These are phyloP conservation scores for Cryomyces minteri DNA, from an alignment of 495 filamentous ascomycete genomes.

Conservation along the genomic window DNA sequence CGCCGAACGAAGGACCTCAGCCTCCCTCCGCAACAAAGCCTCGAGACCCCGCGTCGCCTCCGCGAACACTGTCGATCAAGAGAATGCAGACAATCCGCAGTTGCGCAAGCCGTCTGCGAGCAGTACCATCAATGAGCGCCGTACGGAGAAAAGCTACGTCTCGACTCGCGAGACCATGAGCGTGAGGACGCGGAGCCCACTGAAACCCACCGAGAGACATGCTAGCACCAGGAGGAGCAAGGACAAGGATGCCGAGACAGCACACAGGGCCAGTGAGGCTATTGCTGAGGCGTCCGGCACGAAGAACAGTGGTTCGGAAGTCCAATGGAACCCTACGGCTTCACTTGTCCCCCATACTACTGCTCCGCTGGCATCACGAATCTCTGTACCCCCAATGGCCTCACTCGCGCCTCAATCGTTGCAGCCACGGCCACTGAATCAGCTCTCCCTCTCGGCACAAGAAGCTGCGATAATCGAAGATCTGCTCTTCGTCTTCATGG, in stretches of 20 bases:
- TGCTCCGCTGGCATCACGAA: constrained; percentile 69
- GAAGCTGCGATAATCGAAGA: constrained; percentile 80
- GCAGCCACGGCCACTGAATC: constrained; percentile 50
- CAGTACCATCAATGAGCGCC: constrained; percentile 8
- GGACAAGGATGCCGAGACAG: constrained; percentile 24
- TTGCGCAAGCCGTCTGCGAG: neutral
- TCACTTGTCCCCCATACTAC: constrained; percentile 67
- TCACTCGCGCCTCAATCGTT: constrained; percentile 51
- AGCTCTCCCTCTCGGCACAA: constrained; percentile 60
- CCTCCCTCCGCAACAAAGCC: neutral
- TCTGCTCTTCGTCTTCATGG: constrained; percentile 89
- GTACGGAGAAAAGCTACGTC: constrained; percentile 33
- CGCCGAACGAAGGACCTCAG: neutral
- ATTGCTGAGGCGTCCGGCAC: constrained; percentile 2
- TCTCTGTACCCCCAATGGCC: constrained; percentile 69
- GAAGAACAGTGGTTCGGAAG: constrained; percentile 16
- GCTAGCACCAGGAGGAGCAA: constrained; percentile 21
- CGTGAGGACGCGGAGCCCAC: constrained; percentile 42
- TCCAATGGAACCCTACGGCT: constrained; percentile 68
- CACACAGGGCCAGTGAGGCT: constrained; percentile 24
- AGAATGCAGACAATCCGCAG: neutral
- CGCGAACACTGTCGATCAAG: neutral
- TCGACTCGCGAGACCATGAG: constrained; percentile 48
- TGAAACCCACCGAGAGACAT: constrained; percentile 31
- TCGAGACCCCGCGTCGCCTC: neutral